Percentiles rank a stretch among this genome's conserved stretches.
Conservation (phyloP, 371 early-diverging fungal genomes). For the Capillidium rhysosporum region DNA sequence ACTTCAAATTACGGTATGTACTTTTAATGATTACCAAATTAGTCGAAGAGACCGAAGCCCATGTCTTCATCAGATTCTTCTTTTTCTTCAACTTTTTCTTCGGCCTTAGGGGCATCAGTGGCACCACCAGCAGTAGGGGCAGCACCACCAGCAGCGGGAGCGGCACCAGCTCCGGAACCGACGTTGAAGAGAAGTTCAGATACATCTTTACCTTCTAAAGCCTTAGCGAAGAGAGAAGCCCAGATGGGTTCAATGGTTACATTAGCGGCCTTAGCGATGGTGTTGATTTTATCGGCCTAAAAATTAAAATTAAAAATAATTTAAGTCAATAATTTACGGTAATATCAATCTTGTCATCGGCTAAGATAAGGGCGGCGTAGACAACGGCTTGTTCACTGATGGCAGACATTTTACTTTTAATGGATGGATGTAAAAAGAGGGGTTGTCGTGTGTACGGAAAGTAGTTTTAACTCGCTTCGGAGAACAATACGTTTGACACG, state of each 20-base stretch:
- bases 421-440: background rate
- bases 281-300: conserved; percentile 87
- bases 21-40: conserved; percentile 12
- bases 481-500: conserved; percentile 6
- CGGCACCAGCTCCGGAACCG: conserved; percentile 43
- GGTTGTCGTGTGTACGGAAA: background rate
- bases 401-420: conserved; percentile 10
- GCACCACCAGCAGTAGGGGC: conserved; percentile 26
- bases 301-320: conserved; percentile 3
- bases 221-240: conserved; percentile 93
- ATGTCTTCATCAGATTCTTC: conserved; percentile 87
- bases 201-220: conserved; percentile 85
- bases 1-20: no score
- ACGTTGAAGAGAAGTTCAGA: conserved; percentile 79
- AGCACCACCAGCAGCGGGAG: conserved; percentile 39
- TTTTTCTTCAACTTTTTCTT: conserved; percentile 53
- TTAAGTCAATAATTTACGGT: conserved; percentile 49
- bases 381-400: conserved; percentile 73
- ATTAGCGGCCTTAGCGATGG: conserved; percentile 82
- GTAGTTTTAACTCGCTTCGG: conserved; percentile 5
- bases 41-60: conserved; percentile 85
- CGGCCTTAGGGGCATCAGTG: conserved; percentile 30
- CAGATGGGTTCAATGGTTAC: conserved; percentile 88
- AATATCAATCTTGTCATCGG: conserved; percentile 91
- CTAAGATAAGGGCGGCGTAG: conserved; percentile 95